Evolutionary conservation across 2,329 filamentous ascomycete species (phyloP).

Genomic region (Stemphylium lycopersici): DNA sequence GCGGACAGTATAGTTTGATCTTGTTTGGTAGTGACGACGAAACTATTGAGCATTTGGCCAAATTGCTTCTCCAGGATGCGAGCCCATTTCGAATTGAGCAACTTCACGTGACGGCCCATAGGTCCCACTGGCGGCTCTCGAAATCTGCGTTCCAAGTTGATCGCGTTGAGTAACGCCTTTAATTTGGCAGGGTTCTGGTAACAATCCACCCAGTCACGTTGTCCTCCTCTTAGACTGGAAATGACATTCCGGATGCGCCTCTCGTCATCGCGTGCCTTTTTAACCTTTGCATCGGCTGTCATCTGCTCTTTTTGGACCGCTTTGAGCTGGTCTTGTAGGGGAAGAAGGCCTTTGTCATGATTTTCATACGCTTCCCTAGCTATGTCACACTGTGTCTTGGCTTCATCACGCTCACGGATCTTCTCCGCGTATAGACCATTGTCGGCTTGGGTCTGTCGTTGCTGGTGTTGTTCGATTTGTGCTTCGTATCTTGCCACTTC

Average conservation of each 20-base stretch:
- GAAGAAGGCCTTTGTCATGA: conserved; percentile 47
- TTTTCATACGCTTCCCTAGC: conserved; percentile 52
- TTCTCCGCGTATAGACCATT: conserved; percentile 72
- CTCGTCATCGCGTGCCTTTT: conserved; percentile 57
- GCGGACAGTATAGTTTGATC: conserved; percentile 73
- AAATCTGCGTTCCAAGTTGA: conserved; percentile 74
- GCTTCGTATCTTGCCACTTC: conserved; percentile 51
- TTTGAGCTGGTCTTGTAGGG: conserved; percentile 46
- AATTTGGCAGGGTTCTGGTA: conserved; percentile 66
- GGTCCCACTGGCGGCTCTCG: conserved; percentile 78
- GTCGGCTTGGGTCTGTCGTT: conserved; percentile 65
- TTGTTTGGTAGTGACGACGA: conserved; percentile 77
- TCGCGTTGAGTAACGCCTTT: conserved; percentile 67
- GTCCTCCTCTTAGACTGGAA: conserved; percentile 59
- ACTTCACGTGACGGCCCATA: conserved; percentile 75
- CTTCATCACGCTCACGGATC: conserved; percentile 63
- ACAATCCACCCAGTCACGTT: conserved; percentile 65
- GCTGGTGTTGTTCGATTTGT: conserved; percentile 62
- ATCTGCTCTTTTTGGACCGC: conserved; percentile 35
- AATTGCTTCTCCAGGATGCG: conserved; percentile 79
- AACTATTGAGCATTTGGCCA: conserved; percentile 72
- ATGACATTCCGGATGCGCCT: conserved; percentile 59
- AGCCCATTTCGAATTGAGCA: conserved; percentile 83
- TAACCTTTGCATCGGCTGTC: conserved; percentile 29
- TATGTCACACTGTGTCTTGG: conserved; percentile 58